Percentiles rank a stretch among this genome's conserved stretches.
Evolutionary conservation across 2,329 filamentous ascomycete genomes (phyloP).

Genomic region (Botrytis deweyae): DNA sequence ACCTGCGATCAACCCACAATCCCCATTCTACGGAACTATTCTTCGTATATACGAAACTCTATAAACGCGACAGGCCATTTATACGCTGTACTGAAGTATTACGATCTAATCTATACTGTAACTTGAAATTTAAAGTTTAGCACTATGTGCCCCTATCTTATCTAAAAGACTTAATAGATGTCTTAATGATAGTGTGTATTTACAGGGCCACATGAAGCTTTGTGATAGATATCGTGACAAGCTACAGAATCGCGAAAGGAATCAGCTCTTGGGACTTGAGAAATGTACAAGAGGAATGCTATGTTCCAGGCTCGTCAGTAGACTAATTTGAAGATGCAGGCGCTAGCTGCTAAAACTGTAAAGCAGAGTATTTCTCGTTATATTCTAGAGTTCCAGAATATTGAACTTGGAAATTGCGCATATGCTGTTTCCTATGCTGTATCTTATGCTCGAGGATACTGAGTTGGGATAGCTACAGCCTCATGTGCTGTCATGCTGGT

Average conservation of each 20-base stretch:
- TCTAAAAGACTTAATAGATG: conserved; percentile 15
- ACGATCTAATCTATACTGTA: not conserved
- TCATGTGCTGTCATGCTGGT: not conserved
- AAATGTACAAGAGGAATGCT: not conserved
- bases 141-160: not conserved
- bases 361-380: not conserved
- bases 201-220: not conserved
- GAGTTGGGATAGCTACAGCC: no score
- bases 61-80: not conserved
- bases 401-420: not conserved
- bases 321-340: not conserved
- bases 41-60: not conserved
- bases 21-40: not conserved
- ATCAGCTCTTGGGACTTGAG: not conserved
- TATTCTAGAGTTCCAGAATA: not conserved
- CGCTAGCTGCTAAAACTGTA: not conserved
- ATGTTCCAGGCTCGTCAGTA: not conserved
- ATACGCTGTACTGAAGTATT: not conserved
- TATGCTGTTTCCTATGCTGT: not conserved
- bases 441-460: not conserved
- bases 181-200: not conserved
- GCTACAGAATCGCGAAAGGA: not conserved
- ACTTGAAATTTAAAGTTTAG: not conserved
- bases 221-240: not conserved
- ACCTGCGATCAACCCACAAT: not conserved